phyloP scores from a whole-genome alignment of 1,284 basidiomycete genomes.

The Cystobasidium slooffiae region DNA sequence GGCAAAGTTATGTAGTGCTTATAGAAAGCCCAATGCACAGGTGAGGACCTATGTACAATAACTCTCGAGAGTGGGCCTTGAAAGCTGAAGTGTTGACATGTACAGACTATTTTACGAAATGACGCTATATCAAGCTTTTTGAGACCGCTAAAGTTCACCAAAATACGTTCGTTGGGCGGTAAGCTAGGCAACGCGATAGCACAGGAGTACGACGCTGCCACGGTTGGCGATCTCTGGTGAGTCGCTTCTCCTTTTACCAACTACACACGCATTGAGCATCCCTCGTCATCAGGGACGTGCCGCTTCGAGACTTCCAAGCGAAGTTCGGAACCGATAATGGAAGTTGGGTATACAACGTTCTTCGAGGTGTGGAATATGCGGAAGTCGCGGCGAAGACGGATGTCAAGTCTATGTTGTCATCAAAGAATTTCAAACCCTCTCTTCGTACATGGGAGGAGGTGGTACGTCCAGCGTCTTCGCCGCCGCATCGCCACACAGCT shows the following conservation, averaged over 20 bases:
- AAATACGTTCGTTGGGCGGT: constrained; percentile 94
- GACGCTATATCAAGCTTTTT: constrained; percentile 82
- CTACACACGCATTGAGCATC: not conserved
- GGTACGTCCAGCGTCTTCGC: constrained; percentile 26
- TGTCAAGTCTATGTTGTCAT: constrained; percentile 88
- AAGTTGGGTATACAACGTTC: constrained; percentile 86
- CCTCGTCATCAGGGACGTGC: constrained; percentile 56
- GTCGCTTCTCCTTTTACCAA: constrained; percentile 48
- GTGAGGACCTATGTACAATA: constrained; percentile 57
- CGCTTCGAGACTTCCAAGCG: constrained; percentile 74
- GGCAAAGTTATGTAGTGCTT: constrained; percentile 77
- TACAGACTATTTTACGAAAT: constrained; percentile 79
- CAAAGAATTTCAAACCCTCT: constrained; percentile 82
- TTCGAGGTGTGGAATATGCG: constrained; percentile 81
- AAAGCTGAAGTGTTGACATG: constrained; percentile 43
- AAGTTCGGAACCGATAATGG: constrained; percentile 77
- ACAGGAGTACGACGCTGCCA: constrained; percentile 82
- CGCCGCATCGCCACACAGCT: not conserved
- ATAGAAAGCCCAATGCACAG: constrained; percentile 85
- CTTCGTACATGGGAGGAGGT: constrained; percentile 75
- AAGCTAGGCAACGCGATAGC: constrained; percentile 89
- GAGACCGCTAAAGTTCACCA: constrained; percentile 79
- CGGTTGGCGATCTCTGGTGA: constrained; percentile 84
- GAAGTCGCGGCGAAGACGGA: constrained; percentile 88
- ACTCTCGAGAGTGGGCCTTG: constrained; percentile 45